Conservation (phyloP, 2,329 filamentous ascomycete species). For the Beauveria varroae region DNA sequence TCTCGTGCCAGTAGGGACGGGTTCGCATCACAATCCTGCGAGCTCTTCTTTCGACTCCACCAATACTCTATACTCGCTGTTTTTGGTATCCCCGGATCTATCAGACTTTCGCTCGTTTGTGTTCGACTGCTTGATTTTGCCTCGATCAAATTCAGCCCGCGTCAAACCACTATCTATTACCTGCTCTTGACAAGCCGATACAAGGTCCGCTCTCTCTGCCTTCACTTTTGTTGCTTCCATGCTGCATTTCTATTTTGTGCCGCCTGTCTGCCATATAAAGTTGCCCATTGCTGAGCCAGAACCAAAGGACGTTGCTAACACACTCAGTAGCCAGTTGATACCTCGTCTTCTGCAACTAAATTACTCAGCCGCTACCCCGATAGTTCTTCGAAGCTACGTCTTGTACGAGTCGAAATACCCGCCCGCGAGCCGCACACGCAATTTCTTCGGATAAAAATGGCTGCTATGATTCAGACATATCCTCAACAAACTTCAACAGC, state of each 20-base stretch:
- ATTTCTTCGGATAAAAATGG: conserved; percentile 49
- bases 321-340: not conserved
- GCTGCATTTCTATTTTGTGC: not conserved
- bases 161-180: not conserved
- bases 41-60: not conserved
- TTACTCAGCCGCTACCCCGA: not conserved
- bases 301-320: not conserved
- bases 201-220: not conserved
- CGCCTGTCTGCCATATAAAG: not conserved
- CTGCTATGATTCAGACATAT: conserved; percentile 76
- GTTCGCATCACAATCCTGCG: not conserved
- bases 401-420: not conserved
- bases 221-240: not conserved
- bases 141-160: not conserved
- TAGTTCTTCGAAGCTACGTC: not conserved
- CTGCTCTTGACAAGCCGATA: not conserved
- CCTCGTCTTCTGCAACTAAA: not conserved
- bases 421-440: not conserved
- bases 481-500: conserved; percentile 67
- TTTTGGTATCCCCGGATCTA: not conserved
- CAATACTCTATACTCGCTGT: conserved; percentile 1
- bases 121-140: not conserved
- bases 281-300: not conserved
- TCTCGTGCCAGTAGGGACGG: conserved; percentile 6
- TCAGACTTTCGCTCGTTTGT: conserved; percentile 1